phyloP scores from a whole-genome alignment of 345 rosid species.

The Leavenworthia alabamica region DNA sequence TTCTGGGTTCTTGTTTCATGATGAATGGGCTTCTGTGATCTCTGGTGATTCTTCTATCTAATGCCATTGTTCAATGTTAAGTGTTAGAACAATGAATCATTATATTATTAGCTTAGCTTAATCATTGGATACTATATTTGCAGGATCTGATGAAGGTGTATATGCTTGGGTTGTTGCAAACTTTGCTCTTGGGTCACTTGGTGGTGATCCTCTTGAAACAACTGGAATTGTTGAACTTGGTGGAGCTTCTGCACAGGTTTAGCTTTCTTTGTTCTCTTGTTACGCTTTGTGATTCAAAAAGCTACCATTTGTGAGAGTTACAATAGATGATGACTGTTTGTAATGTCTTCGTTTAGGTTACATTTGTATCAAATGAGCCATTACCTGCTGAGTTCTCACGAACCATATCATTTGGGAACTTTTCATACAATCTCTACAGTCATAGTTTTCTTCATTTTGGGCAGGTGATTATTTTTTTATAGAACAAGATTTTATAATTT shows the following conservation, averaged over 20 bases:
- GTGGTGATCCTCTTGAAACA: constrained; percentile 71
- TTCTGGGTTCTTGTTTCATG: constrained; percentile 63
- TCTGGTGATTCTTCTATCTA: constrained; percentile 38
- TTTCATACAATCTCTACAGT: constrained; percentile 82
- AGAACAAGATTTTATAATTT: background rate
- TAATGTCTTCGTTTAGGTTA: constrained; percentile 52
- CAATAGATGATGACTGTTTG: background rate
- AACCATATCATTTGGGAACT: constrained; percentile 53
- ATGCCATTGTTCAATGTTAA: background rate
- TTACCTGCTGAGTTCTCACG: constrained; percentile 70
- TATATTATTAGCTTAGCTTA: constrained; percentile 1
- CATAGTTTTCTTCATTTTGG: constrained; percentile 96
- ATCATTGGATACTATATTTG: background rate
- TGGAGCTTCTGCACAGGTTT: constrained; percentile 97
- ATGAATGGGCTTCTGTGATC: constrained; percentile 85
- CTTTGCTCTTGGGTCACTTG: constrained; percentile 73
- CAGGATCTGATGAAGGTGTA: constrained; percentile 91
- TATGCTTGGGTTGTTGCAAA: constrained; percentile 97
- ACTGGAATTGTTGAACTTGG: constrained; percentile 96
- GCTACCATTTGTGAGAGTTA: background rate
- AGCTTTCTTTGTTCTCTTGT: background rate
- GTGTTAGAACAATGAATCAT: background rate
- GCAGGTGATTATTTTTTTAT: constrained; percentile 47
- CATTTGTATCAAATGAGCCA: constrained; percentile 70
- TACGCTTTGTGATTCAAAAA: no score